Percentiles rank a stretch among this genome's conserved stretches.
Conservation (phyloP, 768 basidiomycete species). For the Boletus sensibilis region DNA sequence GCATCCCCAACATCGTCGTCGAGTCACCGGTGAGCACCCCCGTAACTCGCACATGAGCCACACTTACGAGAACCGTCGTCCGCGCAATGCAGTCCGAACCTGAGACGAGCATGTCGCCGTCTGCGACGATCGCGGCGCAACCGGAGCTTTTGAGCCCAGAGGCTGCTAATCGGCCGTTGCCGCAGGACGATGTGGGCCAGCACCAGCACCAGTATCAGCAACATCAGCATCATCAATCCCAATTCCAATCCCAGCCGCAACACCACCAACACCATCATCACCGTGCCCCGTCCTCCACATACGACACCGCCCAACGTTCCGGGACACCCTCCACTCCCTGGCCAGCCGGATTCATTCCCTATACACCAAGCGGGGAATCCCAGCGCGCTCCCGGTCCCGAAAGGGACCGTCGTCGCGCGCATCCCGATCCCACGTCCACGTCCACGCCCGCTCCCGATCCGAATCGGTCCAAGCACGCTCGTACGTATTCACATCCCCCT, state of each 20-base stretch:
- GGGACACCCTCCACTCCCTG: conserved; percentile 10
- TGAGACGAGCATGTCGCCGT: conserved; percentile 36
- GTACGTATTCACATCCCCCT: neutral
- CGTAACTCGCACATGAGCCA: neutral
- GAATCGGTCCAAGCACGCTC: neutral
- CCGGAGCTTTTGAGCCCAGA: conserved; percentile 47
- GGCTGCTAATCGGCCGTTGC: conserved; percentile 32
- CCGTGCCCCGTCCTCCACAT: neutral
- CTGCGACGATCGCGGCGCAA: conserved; percentile 30
- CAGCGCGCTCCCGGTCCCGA: neutral
- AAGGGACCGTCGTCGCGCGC: conserved; percentile 2
- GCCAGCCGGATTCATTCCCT: conserved; percentile 23
- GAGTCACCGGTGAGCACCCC: conserved; percentile 45
- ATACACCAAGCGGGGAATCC: neutral
- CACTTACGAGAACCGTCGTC: neutral
- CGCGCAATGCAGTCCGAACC: conserved; percentile 39
- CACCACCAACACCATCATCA: neutral
- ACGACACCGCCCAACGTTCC: conserved; percentile 8
- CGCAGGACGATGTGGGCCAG: conserved; percentile 14
- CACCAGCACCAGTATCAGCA: neutral
- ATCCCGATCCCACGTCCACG: neutral
- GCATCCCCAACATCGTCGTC: conserved; percentile 43
- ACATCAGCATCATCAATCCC: neutral
- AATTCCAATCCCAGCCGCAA: conserved; percentile 2
- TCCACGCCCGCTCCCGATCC: neutral